Conservation (phyloP, 305 asterid species). For the Fraxinus latifolia region DNA sequence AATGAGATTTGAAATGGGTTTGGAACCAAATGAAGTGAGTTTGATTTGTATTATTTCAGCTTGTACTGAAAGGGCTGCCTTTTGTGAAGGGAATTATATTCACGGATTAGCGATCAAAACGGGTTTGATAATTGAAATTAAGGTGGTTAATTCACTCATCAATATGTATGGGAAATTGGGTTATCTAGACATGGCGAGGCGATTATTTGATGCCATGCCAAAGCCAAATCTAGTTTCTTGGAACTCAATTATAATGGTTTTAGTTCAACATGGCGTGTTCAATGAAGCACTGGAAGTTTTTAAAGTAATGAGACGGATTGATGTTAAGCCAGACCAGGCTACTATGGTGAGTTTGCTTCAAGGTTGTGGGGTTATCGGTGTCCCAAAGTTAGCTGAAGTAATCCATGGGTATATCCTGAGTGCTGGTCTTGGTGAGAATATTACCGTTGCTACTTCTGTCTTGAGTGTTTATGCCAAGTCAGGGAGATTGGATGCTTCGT, state of each 20-base stretch:
- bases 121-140: background rate
- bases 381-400: conserved; percentile 38
- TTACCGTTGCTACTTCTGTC: conserved; percentile 27
- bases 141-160: conserved; percentile 4
- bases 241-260: background rate
- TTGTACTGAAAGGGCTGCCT: background rate
- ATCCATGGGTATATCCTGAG: conserved; percentile 28
- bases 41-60: background rate
- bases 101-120: conserved; percentile 6
- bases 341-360: conserved; percentile 36
- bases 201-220: background rate
- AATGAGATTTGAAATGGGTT: background rate
- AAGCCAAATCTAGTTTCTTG: conserved; percentile 9
- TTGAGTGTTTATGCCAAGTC: conserved; percentile 39
- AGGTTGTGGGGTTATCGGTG: conserved; percentile 38
- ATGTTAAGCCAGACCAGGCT: conserved; percentile 29
- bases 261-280: background rate
- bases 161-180: conserved; percentile 13
- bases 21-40: conserved; percentile 19
- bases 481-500: conserved; percentile 32
- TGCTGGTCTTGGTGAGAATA: conserved; percentile 20
- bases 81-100: background rate
- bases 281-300: conserved; percentile 1
- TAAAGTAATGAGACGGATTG: conserved; percentile 1
- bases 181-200: conserved; percentile 3